Conservation (phyloP, 1,284 basidiomycete genomes). For the Rhodotorula glutinis region DNA sequence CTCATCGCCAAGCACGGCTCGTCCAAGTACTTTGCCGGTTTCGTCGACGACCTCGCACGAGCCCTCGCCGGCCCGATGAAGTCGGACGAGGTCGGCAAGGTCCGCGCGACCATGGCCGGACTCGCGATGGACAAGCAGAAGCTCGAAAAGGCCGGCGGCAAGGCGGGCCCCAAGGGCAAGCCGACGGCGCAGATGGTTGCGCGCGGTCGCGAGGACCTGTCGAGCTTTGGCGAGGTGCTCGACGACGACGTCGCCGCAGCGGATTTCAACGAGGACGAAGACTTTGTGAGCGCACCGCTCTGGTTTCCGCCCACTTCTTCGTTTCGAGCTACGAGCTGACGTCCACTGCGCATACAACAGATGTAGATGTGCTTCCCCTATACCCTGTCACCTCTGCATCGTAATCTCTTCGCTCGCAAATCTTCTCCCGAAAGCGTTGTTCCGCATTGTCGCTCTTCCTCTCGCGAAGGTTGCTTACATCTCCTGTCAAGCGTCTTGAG, state of each 20-base stretch:
- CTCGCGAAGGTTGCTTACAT: too few species aligned
- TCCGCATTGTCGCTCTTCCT: too few species aligned
- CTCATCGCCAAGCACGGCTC: conserved; percentile 70
- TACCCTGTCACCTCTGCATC: neutral
- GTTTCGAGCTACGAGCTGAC: neutral
- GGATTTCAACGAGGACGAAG: conserved; percentile 34
- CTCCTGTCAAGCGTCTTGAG: too few species aligned
- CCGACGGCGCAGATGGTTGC: conserved; percentile 30
- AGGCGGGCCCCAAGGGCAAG: conserved; percentile 24
- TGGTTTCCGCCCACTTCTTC: neutral
- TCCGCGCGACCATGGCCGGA: conserved; percentile 72
- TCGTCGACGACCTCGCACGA: conserved; percentile 75
- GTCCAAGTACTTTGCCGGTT: conserved; percentile 74
- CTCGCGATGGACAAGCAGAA: conserved; percentile 91
- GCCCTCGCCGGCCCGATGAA: conserved; percentile 69
- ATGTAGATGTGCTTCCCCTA: conserved; percentile 6
- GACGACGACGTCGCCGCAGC: conserved; percentile 38
- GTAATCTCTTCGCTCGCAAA: too few species aligned
- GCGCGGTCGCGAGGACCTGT: conserved; percentile 36
- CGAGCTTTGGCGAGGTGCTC: conserved; percentile 39
- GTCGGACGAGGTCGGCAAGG: conserved; percentile 84
- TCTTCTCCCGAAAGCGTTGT: neutral
- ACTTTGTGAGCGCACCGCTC: conserved; percentile 39
- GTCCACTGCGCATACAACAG: neutral
- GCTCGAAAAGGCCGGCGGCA: conserved; percentile 61